Evolutionary conservation across 768 basidiomycete genomes (phyloP).

Genomic region (Infundibulicybe gibba): DNA sequence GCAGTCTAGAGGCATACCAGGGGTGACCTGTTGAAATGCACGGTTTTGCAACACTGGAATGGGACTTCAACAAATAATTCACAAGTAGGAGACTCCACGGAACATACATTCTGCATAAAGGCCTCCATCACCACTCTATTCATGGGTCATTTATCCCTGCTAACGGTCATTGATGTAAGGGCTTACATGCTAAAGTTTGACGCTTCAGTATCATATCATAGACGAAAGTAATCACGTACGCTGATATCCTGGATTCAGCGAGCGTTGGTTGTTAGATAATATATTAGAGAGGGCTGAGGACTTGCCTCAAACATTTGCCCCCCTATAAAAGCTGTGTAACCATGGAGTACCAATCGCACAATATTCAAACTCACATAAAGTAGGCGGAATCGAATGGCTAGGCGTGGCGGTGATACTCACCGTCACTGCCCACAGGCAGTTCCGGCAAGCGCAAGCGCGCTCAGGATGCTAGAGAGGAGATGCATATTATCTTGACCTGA

Average conservation of each 20-base stretch:
- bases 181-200: slow-evolving; percentile 17
- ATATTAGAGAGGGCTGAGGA: not conserved
- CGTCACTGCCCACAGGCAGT: slow-evolving; percentile 12
- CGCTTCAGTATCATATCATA: not conserved
- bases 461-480: no score
- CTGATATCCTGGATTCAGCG: slow-evolving; percentile 22
- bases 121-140: slow-evolving; percentile 26
- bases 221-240: slow-evolving; percentile 12
- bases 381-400: slow-evolving; percentile 26
- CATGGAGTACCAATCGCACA: not conserved
- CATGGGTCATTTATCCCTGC: not conserved
- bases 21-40: slow-evolving; percentile 59
- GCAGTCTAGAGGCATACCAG: slow-evolving; percentile 28
- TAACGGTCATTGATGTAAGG: not conserved
- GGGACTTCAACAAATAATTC: not conserved
- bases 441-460: no score
- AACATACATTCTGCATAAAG: slow-evolving; percentile 24
- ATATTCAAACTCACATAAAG: slow-evolving; percentile 19
- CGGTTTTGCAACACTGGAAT: slow-evolving; percentile 54
- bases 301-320: slow-evolving; percentile 28
- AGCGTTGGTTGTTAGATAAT: not conserved
- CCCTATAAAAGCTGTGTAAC: slow-evolving; percentile 10
- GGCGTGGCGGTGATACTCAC: slow-evolving; percentile 24
- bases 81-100: not conserved
- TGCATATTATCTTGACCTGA: no score